These are phyloP conservation scores for Nigrospora oryzae DNA, from an alignment of 2,329 filamentous ascomycete genomes.

Conservation along the genomic window DNA sequence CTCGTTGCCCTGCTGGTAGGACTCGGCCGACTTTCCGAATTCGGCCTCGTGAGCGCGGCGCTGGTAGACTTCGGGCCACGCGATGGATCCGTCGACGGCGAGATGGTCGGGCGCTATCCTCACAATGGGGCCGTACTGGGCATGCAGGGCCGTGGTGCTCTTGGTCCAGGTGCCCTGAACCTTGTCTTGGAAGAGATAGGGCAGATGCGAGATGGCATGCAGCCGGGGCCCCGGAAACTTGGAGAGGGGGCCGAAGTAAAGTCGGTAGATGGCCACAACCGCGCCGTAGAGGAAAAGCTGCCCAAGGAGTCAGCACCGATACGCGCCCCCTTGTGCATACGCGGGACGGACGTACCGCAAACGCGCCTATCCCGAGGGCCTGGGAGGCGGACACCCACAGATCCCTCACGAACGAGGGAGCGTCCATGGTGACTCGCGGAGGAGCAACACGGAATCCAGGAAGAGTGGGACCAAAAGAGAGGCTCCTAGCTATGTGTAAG, in stretches of 20 bases:
- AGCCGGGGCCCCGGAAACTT: constrained; percentile 4
- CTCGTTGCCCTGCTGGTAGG: neutral
- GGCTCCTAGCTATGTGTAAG: too few species aligned
- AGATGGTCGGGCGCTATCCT: constrained; percentile 1
- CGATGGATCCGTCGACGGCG: neutral
- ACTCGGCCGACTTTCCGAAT: neutral
- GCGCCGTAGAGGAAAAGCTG: neutral
- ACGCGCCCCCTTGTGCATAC: too few species aligned
- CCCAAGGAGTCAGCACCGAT: too few species aligned
- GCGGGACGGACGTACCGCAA: too few species aligned
- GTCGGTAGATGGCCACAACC: constrained; percentile 1
- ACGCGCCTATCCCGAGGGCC: too few species aligned
- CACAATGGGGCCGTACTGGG: constrained; percentile 3
- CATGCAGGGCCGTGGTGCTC: neutral
- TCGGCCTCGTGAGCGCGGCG: neutral
- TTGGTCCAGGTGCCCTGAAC: neutral
- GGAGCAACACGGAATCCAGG: too few species aligned
- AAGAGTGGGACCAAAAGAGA: too few species aligned
- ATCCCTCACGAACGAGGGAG: too few species aligned
- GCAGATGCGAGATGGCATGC: neutral
- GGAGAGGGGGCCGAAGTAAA: constrained; percentile 1
- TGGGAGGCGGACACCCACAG: too few species aligned
- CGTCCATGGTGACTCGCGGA: too few species aligned
- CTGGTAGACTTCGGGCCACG: neutral
- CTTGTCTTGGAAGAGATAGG: neutral